Evolutionary conservation across 805 yeast species (phyloP), one percentile per base, ranked within the genome.

Genomic region (Saccharomycopsis synnaedendra): DNA sequence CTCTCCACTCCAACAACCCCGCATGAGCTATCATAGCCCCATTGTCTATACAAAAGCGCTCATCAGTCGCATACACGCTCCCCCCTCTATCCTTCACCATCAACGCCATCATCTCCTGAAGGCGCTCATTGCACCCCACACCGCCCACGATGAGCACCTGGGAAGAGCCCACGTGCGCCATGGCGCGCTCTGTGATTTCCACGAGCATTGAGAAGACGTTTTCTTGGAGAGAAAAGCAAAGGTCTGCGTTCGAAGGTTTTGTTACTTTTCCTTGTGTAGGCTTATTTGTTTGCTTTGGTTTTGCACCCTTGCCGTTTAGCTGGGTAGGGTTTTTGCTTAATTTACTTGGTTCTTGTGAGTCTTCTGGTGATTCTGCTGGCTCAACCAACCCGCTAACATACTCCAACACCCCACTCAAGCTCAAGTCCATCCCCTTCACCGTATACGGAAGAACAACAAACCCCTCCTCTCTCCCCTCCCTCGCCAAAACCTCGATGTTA

Each of bases 21-120:
- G 98, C 97, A 59, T 93, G 98, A 0, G 98, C 98, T 58, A 93
- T 93, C 98, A 93, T 93, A 37, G 90, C 93, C 7, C 98, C 98
- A 59, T 93, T 93, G 61, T 93, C 98, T 41, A 93, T 93, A 65
- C 98, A 93, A 61, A 93, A 90, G 50, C 97, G 67, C 60, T 93
- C 97, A 63, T 93, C 98, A 0, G 98, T 93, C 3, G 98, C 96
- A 61, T 72, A 87, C 3, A 93, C 82, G n/a, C 76, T 72, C 0
- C 97, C 97, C 55, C 80, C 79, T 54, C 98, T 70, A 58, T 89
- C 97, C 41, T 72, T 63, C 27, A 90, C 95, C 98, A 93, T 93
- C 42, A 74, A 65, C n/a, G 75, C 85, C 98, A 93, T 93, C 98
- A 93, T 93, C 57, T 85, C 80, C 61, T 93, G 98, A 51, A 93